These are phyloP conservation scores for Phytophthora fragariaefolia DNA, from an alignment of 352 stramenopile genomes.

Conservation along the genomic window DNA sequence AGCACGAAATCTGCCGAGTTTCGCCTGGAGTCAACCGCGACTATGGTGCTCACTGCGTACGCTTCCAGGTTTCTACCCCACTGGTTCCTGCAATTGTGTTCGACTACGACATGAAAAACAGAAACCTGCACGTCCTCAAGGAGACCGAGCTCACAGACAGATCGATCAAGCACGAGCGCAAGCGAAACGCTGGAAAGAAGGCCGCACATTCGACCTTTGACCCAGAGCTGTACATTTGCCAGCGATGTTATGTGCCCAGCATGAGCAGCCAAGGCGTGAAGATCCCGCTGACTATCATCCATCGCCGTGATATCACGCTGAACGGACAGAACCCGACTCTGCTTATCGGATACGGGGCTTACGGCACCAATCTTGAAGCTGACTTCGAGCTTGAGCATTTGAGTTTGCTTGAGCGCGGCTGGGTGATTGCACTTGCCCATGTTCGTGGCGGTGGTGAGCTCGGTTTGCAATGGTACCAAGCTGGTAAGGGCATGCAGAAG, in stretches of 20 bases:
- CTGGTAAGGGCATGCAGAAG: conserved; percentile 81
- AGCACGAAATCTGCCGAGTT: conserved; percentile 66
- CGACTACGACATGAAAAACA: conserved; percentile 73
- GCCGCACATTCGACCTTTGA: conserved; percentile 27
- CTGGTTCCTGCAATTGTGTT: conserved; percentile 81
- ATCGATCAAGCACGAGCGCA: conserved; percentile 18
- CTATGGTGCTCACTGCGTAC: conserved; percentile 57
- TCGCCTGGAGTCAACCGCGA: conserved; percentile 86
- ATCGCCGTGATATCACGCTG: conserved; percentile 55
- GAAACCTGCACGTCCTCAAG: conserved; percentile 58
- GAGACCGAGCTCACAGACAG: conserved; percentile 48
- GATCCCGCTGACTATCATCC: conserved; percentile 83
- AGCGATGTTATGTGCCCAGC: conserved; percentile 54
- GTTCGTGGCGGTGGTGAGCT: conserved; percentile 90
- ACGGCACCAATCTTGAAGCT: conserved; percentile 87
- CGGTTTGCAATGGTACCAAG: conserved; percentile 88
- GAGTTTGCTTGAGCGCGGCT: conserved; percentile 85
- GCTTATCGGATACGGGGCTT: conserved; percentile 90
- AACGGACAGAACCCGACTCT: conserved; percentile 84
- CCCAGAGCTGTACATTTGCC: conserved; percentile 46
- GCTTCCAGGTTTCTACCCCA: conserved; percentile 78
- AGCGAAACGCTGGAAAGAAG: neutral
- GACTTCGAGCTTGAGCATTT: conserved; percentile 88
- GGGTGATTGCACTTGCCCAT: conserved; percentile 91
- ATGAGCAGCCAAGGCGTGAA: conserved; percentile 42